Percentiles rank a stretch among this genome's conserved stretches.
Conservation (phyloP, 2,329 filamentous ascomycete genomes). For the Colletotrichum phormii region DNA sequence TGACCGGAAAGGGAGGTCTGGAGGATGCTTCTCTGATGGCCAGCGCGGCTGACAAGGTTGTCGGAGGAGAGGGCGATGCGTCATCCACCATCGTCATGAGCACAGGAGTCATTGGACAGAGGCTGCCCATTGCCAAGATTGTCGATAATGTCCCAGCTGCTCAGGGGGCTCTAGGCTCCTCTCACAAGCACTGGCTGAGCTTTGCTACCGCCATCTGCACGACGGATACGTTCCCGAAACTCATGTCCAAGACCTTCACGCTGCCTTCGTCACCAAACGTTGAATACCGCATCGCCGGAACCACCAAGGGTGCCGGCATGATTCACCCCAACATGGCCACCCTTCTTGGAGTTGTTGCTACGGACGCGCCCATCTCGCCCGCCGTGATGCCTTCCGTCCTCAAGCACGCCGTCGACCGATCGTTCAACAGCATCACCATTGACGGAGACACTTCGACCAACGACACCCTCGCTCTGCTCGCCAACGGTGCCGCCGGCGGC, state of each 20-base stretch:
- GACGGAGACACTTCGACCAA: constrained; percentile 98
- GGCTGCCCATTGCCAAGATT: constrained; percentile 92
- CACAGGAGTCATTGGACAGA: constrained; percentile 96
- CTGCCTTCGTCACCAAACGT: constrained; percentile 82
- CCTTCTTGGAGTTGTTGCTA: constrained; percentile 89
- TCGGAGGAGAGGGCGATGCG: constrained; percentile 54
- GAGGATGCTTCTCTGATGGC: constrained; percentile 92
- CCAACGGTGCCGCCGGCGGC: constrained; percentile 91
- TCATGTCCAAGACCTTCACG: constrained; percentile 85
- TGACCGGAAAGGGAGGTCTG: constrained; percentile 89
- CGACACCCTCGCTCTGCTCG: constrained; percentile 93
- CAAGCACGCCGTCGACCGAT: constrained; percentile 79
- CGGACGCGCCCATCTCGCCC: constrained; percentile 84
- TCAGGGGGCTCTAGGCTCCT: constrained; percentile 75
- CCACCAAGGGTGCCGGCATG: constrained; percentile 99
- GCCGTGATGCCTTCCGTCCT: constrained; percentile 77
- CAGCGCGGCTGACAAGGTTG: constrained; percentile 75
- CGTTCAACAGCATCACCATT: constrained; percentile 97
- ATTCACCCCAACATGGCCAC: constrained; percentile 99
- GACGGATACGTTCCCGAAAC: constrained; percentile 98
- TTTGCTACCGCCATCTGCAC: constrained; percentile 95
- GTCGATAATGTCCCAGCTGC: constrained; percentile 83
- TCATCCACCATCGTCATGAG: constrained; percentile 93
- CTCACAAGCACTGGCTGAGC: constrained; percentile 87
- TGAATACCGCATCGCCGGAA: constrained; percentile 88